Evolutionary conservation across 495 filamentous ascomycete genomes (phyloP), one percentile per base, ranked within the genome.

Genomic region (Penicillium psychrofluorescens): DNA sequence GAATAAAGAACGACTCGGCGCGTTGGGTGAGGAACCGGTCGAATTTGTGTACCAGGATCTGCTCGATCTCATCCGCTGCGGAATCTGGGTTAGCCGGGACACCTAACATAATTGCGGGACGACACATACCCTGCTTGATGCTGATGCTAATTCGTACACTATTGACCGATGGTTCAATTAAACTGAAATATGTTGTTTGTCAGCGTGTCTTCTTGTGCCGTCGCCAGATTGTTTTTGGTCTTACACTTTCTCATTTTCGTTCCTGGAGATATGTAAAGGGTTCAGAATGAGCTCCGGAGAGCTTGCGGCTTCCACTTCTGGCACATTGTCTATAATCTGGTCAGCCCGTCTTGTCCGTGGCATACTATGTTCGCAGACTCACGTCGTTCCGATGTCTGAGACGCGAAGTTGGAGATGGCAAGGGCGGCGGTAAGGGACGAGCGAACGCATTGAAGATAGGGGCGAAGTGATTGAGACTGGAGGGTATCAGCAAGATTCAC

Each of bases 31-130:
- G 68, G 73, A 97, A 99, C 37, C 94, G 79, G 14, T 88, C 95
- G 57, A 97, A 96, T 67, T 97, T 97, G 71, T 96, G 94, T 37
- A 99, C 92, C 35, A 96, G 70, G 41, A 96, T 95, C 63, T 91
- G 78, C 63, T 99, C 94, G 51, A 96, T 99, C 68, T 97, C 94
- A 71, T 99, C 94, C 40, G 92, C 94, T 22, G 22, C 6, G 22
- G 22, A 22, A 22, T 22, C 22, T 4, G 4, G 22, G 22, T 22
- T 22, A 22, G 22, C 6, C 22, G 2, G 22, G 22, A 22, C 0
- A 4, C 22, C 22, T 22, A 3, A 22, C 2, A 22, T 22, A 2
- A 22, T 22, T 22, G 22, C 22, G 22, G 22, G 22, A 22, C 4
- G 22, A 22, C 22, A 22, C 22, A 22, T 22, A 22, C 22, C 22